These are phyloP conservation scores for Penicillium brevicompactum DNA, from an alignment of 2,329 filamentous ascomycete genomes.

Conservation along the genomic window DNA sequence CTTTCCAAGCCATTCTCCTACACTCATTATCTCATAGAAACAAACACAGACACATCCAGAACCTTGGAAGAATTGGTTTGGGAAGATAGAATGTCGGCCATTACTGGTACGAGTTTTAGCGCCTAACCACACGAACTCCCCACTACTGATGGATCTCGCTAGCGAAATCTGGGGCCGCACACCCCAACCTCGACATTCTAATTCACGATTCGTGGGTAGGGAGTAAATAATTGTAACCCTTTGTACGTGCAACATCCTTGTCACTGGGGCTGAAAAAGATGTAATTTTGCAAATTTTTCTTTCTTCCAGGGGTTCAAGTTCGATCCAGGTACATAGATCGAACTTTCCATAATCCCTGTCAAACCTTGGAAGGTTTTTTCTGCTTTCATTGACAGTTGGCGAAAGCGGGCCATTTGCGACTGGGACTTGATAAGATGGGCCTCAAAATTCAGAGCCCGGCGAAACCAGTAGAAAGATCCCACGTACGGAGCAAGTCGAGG, in stretches of 20 bases:
- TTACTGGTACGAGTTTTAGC: not conserved
- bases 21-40: not conserved
- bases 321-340: conserved; percentile 13
- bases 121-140: conserved; percentile 19
- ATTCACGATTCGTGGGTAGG: not conserved
- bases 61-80: not conserved
- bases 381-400: not conserved
- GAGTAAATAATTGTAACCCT: not conserved
- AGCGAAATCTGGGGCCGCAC: conserved; percentile 31
- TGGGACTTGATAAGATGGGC: not conserved
- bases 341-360: conserved; percentile 27
- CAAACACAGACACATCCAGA: not conserved
- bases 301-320: conserved; percentile 5
- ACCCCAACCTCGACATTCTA: conserved; percentile 21
- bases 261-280: conserved; percentile 6
- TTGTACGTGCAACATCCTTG: not conserved
- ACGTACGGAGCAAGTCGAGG: conserved; percentile 3
- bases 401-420: not conserved
- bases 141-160: conserved; percentile 28
- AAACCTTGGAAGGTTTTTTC: not conserved
- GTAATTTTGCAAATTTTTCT: not conserved
- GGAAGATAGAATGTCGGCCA: not conserved
- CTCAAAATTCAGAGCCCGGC: not conserved
- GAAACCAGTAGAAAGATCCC: conserved; percentile 6
- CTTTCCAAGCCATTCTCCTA: not conserved